Base-by-base conservation (phyloP, 2,329 filamentous ascomycete genomes). In the Neodidymelliopsis sp. region DNA sequence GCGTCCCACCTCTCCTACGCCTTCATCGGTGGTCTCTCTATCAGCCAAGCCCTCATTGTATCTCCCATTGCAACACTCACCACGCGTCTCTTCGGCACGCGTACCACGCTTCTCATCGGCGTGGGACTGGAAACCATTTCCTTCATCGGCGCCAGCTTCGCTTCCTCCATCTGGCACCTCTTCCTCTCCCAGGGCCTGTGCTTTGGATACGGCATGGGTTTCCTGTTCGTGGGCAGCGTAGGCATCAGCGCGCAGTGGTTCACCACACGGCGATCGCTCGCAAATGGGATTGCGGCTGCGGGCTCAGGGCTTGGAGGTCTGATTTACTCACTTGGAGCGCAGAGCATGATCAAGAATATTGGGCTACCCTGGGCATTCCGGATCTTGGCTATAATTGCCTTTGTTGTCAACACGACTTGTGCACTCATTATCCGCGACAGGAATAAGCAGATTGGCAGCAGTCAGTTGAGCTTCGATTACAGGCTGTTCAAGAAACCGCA, bases 151-250 rank as follows among this genome's bases (percentile, higher is more conserved):
- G 88, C 89, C 6, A 88, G 84, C 11, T 91, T 91, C 60, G 82
- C 87, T 0, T 75, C 67, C 12, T 65, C 83, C 46, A 85, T 90
- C 48, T 92, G 88, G 86, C 89, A 93, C 25, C 78, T 94, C 0
- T 85, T 91, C 48, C 79, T 93, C 0, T 83, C 81, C 5, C 90
- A 93, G 66, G 90, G 90, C 4, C 65, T 92, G 2, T 83, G 85
- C 43, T 92, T 93, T 54, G 90, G 90, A n/a, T 70, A 87, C 16
- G 89, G 89, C 3, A 87, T 93, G 81, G 89, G 89, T 0, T 86
- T 92, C 48, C 75, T 87, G 8, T 93, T 91, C 66, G 87, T 88
- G 0, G 83, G 83, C 0, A 84, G 79, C 4, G 86, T 88, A 3
- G 83, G 82, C 24, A 81, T 91, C 9, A 78, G 88, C 0, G 82